Evolutionary conservation across 163 green algal species (phyloP), one percentile per base, ranked within the genome.

Genomic region (Trebouxia gelatinosa): DNA sequence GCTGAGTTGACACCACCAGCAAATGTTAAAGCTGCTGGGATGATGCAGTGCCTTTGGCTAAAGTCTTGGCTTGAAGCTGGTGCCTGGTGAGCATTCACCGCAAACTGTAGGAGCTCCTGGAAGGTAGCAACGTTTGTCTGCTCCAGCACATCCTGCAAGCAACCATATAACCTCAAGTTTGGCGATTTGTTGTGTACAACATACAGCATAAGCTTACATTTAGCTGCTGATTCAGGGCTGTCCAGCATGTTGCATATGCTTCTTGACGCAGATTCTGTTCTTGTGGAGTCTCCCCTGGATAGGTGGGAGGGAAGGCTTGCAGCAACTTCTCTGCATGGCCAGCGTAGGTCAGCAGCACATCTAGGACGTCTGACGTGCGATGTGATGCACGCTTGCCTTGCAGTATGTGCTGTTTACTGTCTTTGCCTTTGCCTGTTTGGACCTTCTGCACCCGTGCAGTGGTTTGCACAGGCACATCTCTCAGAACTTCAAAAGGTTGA

Each of bases 1-100:
- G 85, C 78, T 9, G 78, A 83, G 58, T 90, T 88, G 23, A 89
- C 82, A 39, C 86, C 85, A 7, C 85, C 85, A 5, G 85, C 80
- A 51, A 90, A 59, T 2, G 87, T 81, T 51, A 90, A 54, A 23
- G 61, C 86, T 26, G 86, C 79, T 17, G 85, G 86, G 11, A 90
- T 35, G 2, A 67, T 28, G 3, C 62, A 71, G 29, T 51, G 59
- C 29, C 61, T 37, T 1, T 43, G 29, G 19, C 21, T 43, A 35
- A 35, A 58, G 39, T 21, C 32, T 13, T n/a, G 16, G 26, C n/a
- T 40, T n/a, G 1, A 57, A 16, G 9, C 4, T 38, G 28, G 34
- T 16, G 19, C 21, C 11, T 59, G n/a, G 35, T 84, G 80, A 61
- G 61, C 58, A 6, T 17, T 21, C 31, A 28, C 61, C n/a, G 59